Percentiles rank a stretch among this genome's conserved stretches.
Evolutionary conservation across 2,329 filamentous ascomycete species (phyloP).

Genomic region (Escovopsis weberi): DNA sequence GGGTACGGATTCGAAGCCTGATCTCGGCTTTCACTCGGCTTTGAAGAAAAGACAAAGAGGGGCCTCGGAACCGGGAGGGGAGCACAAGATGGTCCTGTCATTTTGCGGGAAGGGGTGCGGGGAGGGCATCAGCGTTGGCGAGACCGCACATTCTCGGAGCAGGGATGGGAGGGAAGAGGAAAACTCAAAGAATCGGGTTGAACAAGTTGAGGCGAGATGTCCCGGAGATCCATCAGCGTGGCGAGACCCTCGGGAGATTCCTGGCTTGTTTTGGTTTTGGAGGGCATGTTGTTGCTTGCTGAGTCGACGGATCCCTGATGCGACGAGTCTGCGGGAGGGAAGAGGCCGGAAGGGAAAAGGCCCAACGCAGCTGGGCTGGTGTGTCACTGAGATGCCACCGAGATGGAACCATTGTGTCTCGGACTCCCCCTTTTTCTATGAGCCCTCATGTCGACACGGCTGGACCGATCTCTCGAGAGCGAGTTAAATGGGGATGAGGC

Average conservation of each 20-base stretch:
- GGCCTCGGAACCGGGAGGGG: too few species aligned
- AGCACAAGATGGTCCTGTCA: slow-evolving; percentile 5
- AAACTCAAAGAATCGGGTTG: slow-evolving; percentile 2
- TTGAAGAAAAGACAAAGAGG: too few species aligned
- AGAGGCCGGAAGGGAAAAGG: slow-evolving; percentile 4
- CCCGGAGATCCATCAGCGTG: background rate
- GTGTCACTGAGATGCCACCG: too few species aligned
- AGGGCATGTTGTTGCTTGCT: background rate
- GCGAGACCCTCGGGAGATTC: background rate
- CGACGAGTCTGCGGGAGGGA: slow-evolving; percentile 3
- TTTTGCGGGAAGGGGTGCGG: slow-evolving; percentile 5
- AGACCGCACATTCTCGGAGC: background rate
- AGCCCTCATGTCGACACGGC: background rate
- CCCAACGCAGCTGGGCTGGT: slow-evolving; percentile 3
- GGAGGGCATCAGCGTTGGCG: background rate
- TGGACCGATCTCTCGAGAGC: background rate
- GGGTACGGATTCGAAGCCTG: too few species aligned
- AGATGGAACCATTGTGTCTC: too few species aligned
- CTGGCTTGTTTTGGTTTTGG: background rate
- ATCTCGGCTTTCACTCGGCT: too few species aligned
- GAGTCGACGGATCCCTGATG: background rate
- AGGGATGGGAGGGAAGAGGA: too few species aligned
- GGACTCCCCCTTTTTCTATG: too few species aligned
- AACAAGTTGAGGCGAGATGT: slow-evolving; percentile 3
- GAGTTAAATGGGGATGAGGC: too few species aligned